Base-by-base conservation (phyloP, 2,329 filamentous ascomycete species). In the Pezicula neosporulosa region DNA sequence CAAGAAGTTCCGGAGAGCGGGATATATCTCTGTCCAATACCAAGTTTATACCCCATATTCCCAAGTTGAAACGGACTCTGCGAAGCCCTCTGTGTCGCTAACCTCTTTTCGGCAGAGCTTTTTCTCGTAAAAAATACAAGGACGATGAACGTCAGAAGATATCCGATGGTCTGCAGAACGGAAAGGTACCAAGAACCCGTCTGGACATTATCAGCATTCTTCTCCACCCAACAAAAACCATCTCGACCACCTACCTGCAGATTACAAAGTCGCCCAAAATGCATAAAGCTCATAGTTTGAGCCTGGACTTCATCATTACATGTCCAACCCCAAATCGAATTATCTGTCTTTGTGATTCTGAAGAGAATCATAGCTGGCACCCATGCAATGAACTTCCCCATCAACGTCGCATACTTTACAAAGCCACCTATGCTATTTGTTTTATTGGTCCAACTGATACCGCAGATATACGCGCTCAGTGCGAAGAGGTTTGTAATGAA, bases 211-310 rank as follows among this genome's bases (percentile, higher is more conserved):
- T 39, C 37, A 39, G 37, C 37, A 39, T 39, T 19, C 8, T 9
- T 39, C 37, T 39, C 35, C 9, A 9, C 12, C 7, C 8, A 39
- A 10, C 15, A 12, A 39, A 16, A 8, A 8, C 10, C 12, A 19
- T 16, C n/a, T 8, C n/a, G n/a, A n/a, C 37, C 9, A 49, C 53
- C 37, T 42, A 60, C 59, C 56, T 61, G 59, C 13, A 50, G 42
- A 6, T 37, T 55, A 47, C 59, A 61, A 42, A 61, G 37, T 30
- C 50, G 51, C n/a, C 55, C 57, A 52, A 60, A 61, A 52, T 60
- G 36, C 12, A 59, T 7, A 36, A 53, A 59, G 8, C 38, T 52
- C 44, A 53, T 33, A 4, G 57, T 56, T 35, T 60, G 36, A 2
- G 43, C 49, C 30, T 57, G 48, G 10, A 61, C 45, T n/a, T 46